These are phyloP conservation scores for Lanmaoa pseudosensibilis DNA, from an alignment of 768 basidiomycete genomes.

Conservation along the genomic window DNA sequence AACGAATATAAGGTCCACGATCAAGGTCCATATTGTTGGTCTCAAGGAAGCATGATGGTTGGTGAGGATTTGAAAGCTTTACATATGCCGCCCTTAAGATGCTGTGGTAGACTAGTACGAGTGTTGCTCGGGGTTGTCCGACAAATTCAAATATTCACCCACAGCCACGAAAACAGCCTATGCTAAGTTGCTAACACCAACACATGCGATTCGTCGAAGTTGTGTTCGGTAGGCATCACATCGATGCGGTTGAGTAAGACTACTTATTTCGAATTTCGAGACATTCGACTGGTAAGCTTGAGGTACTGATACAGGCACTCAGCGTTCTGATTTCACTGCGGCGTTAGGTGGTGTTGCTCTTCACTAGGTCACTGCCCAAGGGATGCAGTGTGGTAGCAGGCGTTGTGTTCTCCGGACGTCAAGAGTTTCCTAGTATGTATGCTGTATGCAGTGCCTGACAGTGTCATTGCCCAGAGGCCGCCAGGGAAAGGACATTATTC, in stretches of 20 bases:
- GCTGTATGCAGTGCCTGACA: neutral
- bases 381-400: neutral
- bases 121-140: no score
- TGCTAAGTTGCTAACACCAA: neutral
- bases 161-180: neutral
- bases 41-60: no score
- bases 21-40: no score
- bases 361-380: neutral
- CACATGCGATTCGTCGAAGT: neutral
- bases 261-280: neutral
- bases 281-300: neutral
- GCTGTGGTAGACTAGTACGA: no score
- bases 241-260: no score
- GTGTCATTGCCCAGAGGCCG: neutral
- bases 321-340: neutral
- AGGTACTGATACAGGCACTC: neutral
- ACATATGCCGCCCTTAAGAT: no score
- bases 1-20: no score
- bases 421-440: neutral
- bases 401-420: neutral
- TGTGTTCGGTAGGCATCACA: no score
- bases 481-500: neutral
- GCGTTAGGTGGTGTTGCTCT: neutral
- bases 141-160: no score
- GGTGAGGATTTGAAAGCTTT: no score